Evolutionary conservation across 768 basidiomycete species (phyloP).

Genomic region (Pleurotus eryngii): DNA sequence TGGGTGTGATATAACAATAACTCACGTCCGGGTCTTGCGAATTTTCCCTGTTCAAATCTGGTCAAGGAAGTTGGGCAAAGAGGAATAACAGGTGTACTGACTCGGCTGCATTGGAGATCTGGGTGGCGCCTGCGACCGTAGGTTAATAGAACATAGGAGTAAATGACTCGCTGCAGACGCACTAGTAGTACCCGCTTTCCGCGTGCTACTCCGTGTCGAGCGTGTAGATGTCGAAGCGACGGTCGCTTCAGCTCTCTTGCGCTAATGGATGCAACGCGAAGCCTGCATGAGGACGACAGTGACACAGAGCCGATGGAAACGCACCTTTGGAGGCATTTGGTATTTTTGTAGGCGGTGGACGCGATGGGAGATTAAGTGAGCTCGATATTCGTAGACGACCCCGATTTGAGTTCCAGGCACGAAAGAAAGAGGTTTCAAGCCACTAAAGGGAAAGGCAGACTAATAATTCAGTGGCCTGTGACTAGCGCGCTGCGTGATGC

Average conservation of each 20-base stretch:
- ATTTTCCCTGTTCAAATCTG: not conserved
- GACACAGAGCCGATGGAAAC: not conserved
- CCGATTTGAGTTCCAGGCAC: no score
- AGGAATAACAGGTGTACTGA: not conserved
- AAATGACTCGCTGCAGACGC: not conserved
- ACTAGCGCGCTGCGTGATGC: no score
- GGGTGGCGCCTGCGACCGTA: conserved; percentile 20
- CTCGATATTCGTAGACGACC: no score
- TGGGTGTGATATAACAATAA: not conserved
- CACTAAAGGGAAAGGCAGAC: no score
- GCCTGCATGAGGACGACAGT: no score
- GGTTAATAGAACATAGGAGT: conserved; percentile 12
- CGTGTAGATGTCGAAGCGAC: conserved; percentile 36
- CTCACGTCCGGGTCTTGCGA: not conserved
- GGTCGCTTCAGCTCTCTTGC: conserved; percentile 48
- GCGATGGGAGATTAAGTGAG: no score
- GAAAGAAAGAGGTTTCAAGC: no score
- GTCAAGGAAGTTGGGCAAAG: not conserved
- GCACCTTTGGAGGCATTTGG: conserved; percentile 37
- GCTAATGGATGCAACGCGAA: conserved; percentile 29
- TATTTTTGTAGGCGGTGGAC: no score
- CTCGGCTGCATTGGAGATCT: conserved; percentile 13
- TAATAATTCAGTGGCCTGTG: no score
- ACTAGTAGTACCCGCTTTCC: conserved; percentile 21
- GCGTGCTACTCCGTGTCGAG: conserved; percentile 43